Evolutionary conservation across 768 basidiomycete species (phyloP).

Genomic region (Boletus fagicola): DNA sequence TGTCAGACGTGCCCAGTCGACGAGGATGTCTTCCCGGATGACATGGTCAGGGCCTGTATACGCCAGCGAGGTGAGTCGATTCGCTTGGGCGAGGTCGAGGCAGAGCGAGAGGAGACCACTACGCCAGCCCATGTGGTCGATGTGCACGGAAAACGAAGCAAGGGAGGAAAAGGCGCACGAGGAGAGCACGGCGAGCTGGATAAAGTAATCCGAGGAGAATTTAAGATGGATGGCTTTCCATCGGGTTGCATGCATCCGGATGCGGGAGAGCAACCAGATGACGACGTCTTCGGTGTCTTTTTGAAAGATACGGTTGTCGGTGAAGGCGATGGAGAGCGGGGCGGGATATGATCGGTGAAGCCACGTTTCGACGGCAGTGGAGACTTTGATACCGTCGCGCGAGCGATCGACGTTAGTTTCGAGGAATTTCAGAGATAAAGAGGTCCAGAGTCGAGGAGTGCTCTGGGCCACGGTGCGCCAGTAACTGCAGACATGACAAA

Average conservation of each 20-base stretch:
- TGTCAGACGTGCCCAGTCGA: constrained; percentile 26
- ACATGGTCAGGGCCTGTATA: constrained; percentile 27
- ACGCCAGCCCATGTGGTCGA: constrained; percentile 31
- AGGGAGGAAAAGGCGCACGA: constrained; percentile 24
- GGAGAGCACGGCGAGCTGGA: constrained; percentile 15
- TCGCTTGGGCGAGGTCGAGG: constrained; percentile 21
- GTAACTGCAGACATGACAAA: constrained; percentile 25
- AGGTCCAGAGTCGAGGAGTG: constrained; percentile 26
- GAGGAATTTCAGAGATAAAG: constrained; percentile 23
- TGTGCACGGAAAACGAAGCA: constrained; percentile 22
- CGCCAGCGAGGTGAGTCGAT: constrained; percentile 19
- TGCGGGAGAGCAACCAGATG: constrained; percentile 19
- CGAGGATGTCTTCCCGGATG: constrained; percentile 21
- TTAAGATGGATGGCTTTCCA: constrained; percentile 29
- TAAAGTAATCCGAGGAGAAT: constrained; percentile 30
- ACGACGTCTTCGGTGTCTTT: constrained; percentile 24
- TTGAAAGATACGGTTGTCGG: constrained; percentile 27
- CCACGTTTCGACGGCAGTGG: constrained; percentile 23
- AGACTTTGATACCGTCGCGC: constrained; percentile 15
- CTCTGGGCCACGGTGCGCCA: constrained; percentile 24
- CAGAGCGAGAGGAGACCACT: constrained; percentile 18
- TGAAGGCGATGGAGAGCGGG: constrained; percentile 26
- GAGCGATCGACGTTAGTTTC: constrained; percentile 23
- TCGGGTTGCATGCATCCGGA: constrained; percentile 17
- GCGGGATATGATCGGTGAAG: constrained; percentile 20